phyloP scores from a whole-genome alignment of 2,329 filamentous ascomycete species.

The Clarireedia paspali region DNA sequence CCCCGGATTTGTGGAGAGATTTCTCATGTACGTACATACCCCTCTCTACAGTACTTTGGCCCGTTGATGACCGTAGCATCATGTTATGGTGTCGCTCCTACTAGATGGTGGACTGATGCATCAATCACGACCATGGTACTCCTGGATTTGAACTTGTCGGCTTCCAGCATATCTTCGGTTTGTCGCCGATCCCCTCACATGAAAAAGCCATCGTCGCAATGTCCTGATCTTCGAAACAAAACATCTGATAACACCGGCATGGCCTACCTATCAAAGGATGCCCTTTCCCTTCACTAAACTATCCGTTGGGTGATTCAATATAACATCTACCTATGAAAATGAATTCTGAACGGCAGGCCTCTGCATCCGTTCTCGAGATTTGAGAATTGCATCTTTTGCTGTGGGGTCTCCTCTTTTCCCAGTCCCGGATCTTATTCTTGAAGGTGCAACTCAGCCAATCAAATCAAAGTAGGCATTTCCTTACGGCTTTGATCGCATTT shows the following conservation, averaged over 20 bases:
- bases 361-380: background rate
- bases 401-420: slow-evolving; percentile 1
- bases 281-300: background rate
- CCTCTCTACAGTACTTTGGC: background rate
- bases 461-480: background rate
- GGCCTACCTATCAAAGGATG: background rate
- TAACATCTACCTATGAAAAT: background rate
- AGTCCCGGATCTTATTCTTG: slow-evolving; percentile 4
- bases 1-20: background rate
- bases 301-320: background rate
- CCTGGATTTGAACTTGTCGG: background rate
- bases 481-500: background rate
- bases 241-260: background rate
- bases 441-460: background rate
- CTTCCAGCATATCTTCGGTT: background rate
- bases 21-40: background rate
- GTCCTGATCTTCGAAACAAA: background rate
- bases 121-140: background rate
- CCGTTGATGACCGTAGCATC: background rate
- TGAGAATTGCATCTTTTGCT: background rate
- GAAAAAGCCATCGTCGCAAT: background rate
- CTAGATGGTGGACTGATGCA: background rate
- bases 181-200: background rate
- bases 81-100: background rate
- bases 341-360: background rate